Conservation (phyloP, 805 yeast species). For the Pichia exigua region DNA sequence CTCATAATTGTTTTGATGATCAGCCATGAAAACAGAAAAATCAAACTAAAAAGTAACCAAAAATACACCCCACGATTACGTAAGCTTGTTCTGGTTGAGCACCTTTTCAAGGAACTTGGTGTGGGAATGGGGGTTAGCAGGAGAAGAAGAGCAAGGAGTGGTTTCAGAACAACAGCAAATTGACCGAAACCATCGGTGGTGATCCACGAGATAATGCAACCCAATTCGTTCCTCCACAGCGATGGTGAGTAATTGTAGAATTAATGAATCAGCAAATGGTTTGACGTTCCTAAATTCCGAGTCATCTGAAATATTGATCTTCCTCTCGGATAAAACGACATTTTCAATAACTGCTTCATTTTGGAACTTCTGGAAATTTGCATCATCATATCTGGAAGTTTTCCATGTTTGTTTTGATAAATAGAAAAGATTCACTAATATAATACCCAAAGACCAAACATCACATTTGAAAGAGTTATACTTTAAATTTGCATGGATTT, state of each 20-base stretch:
- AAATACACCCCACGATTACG: background rate
- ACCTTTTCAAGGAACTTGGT: background rate
- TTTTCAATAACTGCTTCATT: background rate
- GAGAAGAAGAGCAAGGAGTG: background rate
- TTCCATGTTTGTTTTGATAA: constrained; percentile 9
- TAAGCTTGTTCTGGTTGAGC: background rate
- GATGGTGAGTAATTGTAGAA: constrained; percentile 1
- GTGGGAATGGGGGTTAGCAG: background rate
- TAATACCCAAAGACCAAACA: constrained; percentile 44
- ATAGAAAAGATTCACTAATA: constrained; percentile 29
- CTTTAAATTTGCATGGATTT: constrained; percentile 28
- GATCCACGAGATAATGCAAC: background rate
- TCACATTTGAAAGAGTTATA: constrained; percentile 38
- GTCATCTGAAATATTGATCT: background rate
- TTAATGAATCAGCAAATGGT: background rate
- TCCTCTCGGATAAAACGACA: background rate
- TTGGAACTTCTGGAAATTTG: background rate
- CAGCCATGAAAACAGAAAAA: too few species aligned
- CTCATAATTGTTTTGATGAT: background rate
- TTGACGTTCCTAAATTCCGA: background rate
- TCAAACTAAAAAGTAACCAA: background rate
- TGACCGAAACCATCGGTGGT: background rate
- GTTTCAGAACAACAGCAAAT: background rate
- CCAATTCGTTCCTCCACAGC: background rate
- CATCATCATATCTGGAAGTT: constrained; percentile 4